Evolutionary conservation across 2,329 filamentous ascomycete genomes (phyloP).

Genomic region (Aspergillus pseudoviridinutans): DNA sequence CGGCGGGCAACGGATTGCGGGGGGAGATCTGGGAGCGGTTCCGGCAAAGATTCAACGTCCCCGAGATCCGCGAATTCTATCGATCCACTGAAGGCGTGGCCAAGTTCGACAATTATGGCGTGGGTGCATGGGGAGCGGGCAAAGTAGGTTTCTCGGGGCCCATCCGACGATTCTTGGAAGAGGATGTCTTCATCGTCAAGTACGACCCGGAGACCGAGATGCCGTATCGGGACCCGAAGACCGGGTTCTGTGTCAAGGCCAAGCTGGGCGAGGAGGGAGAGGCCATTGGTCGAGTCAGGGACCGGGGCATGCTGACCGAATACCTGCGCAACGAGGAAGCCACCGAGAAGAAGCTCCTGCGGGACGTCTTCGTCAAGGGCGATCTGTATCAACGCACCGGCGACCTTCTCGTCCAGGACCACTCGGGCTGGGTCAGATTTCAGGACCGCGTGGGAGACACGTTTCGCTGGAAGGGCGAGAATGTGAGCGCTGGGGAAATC

Average conservation of each 20-base stretch:
- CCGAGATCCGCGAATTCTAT: constrained; percentile 48
- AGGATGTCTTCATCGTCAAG: constrained; percentile 41
- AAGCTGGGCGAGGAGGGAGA: constrained; percentile 42
- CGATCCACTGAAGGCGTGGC: constrained; percentile 46
- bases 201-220: constrained; percentile 41
- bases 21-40: constrained; percentile 49
- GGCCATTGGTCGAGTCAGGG: constrained; percentile 42
- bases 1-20: constrained; percentile 47
- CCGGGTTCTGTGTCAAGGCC: constrained; percentile 41
- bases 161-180: constrained; percentile 37
- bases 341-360: constrained; percentile 43
- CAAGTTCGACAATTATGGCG: constrained; percentile 44
- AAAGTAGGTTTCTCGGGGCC: constrained; percentile 44
- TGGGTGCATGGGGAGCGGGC: constrained; percentile 40
- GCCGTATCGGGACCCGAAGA: constrained; percentile 41
- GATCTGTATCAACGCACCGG: constrained; percentile 46
- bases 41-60: constrained; percentile 40
- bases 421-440: constrained; percentile 43
- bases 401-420: constrained; percentile 42
- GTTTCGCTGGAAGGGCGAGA: constrained; percentile 43
- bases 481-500: constrained; percentile 45
- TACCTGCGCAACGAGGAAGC: constrained; percentile 42
- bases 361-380: constrained; percentile 44
- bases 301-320: constrained; percentile 37
- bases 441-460: constrained; percentile 42